Base-by-base conservation (phyloP, 106 monocot genomes). In the Acanthochlamys bracteata region DNA sequence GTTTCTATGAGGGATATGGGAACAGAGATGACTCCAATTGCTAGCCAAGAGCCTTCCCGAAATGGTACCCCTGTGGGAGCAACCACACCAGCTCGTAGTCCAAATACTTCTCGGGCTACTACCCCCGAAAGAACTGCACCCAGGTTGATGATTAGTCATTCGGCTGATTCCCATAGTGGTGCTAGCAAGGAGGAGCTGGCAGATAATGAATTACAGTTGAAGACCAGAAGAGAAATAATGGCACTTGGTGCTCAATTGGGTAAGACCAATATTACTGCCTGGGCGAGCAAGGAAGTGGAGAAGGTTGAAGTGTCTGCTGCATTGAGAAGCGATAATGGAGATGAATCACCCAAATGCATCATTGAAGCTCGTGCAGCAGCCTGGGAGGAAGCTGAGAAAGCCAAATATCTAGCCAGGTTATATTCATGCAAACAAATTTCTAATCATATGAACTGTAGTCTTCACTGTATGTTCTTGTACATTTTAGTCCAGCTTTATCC, bases 21-120 rank as follows among this genome's bases (percentile, higher is more conserved):
- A 16, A 95, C 95, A 8, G 95, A 90, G 78, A 95, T 95, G 95
- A 95, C 95, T 24, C 95, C 95, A 21, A 76, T 90, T 64, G 78
- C 90, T 39, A 95, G 95, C 49, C 80, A 96, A 71, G 87, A 95
- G 53, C 79, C 95, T 59, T 95, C 95, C 52, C 74, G 82, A 25
- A 96, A 79, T 24, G 86, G 78, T 69, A 96, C 90, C 60, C 95
- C 95, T 66, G 71, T 55, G 21, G 77, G 82, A 67, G 73, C 72
- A 22, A 62, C 78, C 24, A 77, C 76, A 51, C 86, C 84, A 58
- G 65, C 46, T 54, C 70, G 81, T 17, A 88, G 88, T 64, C 80
- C 88, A 64, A 78, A 67, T 66, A 73, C 72, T 55, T 89, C 89
- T 27, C 58, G 67, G 56, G 67, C 86, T 59, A 71, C 69, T 22